Base-by-base conservation (phyloP, 176 grass and related monocot species). In the Themeda triandra region DNA sequence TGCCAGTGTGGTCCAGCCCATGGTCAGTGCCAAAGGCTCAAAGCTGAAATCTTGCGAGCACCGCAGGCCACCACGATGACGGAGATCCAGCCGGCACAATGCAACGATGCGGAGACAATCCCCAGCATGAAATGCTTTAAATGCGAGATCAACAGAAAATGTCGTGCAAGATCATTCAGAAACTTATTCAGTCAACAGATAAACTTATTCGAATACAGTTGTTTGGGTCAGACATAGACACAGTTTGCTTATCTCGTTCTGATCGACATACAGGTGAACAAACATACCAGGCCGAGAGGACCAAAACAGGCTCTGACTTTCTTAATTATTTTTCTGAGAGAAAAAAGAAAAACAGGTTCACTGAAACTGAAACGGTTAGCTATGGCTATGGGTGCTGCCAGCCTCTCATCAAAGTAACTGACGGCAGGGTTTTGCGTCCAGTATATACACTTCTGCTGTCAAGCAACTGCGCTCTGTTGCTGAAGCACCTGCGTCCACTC, bases 401-500 rank as follows among this genome's bases (percentile, higher is more conserved):
- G 19, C 54, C 23, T 11, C 18, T 59, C 1, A 8, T 10, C 0
- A 19, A 1, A 58, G 2, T n/a, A 21, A 3, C 37, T 29, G 15
- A 18, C 1, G 33, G 44, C 19, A 48, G 12, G 29, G 23, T 86
- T 44, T 78, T 71, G 41, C 29, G 6, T 41, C 13, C 8, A 30
- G 13, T 49, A 6, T 10, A 60, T 60, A 60, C 58, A 24, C 8
- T 13, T 60, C n/a, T 21, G 37, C 5, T 42, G 24, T 84, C 76
- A 90, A 40, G 88, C 80, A 18, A 48, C 86, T 14, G 49, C 90
- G 29, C 73, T 91, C 83, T 87, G 84, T 40, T 93, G 86, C 28
- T 85, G 64, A 66, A 86, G 21, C 33, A 75, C 15, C 31, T 88
- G 73, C 63, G 88, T 89, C 96, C 96, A 98, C 85, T 98, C 96